Evolutionary conservation across 2,329 filamentous ascomycete genomes (phyloP), one percentile per base, ranked within the genome.

Genomic region (Trichoderma lentiforme): DNA sequence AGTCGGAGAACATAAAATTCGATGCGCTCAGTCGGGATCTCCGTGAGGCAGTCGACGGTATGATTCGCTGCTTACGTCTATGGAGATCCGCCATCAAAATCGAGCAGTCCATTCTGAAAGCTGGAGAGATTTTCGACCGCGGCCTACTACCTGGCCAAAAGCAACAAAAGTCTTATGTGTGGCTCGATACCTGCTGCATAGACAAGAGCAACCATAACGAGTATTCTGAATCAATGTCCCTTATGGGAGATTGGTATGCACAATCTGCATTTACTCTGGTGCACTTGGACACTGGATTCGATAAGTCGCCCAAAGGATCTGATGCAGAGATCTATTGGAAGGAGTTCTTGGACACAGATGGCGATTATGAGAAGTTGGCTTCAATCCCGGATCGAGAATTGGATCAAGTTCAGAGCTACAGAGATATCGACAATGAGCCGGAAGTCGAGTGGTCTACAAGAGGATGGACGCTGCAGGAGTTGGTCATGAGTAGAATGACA

Each of bases 51-150:
- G 69, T 71, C 21, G 72, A 73, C 21, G 70, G 51, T 12, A 47
- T 73, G 69, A 32, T 73, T 47, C 30, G 53, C 21, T 65, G 69
- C 24, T 21, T 73, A 32, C 72, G 70, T 18, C 51, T 62, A 14
- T 73, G 72, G 72, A 73, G 57, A 56, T 73, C 72, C 8, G 72
- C 72, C 60, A 72, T 72, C 58, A 72, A 73, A 26, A 60, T 73
- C 2, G 60, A 65, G 32, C 67, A 73, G 15, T 53, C 70, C 7
- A 72, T 72, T n/a, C n/a, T 63, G 1, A 61, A 70, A 8, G 70
- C 70, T 18, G 34, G 24, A 18, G 34, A 71, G 24, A 71, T 71
- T n/a, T 73, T 71, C 6, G 26, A 63, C 30, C 47, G 69, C 6
- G 62, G 63, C 9, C 2, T 72, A 14, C 3, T 43, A 32, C 56